phyloP scores from a whole-genome alignment of 805 yeast genomes.

The Cyberlindnera xishuangbannaensis region DNA sequence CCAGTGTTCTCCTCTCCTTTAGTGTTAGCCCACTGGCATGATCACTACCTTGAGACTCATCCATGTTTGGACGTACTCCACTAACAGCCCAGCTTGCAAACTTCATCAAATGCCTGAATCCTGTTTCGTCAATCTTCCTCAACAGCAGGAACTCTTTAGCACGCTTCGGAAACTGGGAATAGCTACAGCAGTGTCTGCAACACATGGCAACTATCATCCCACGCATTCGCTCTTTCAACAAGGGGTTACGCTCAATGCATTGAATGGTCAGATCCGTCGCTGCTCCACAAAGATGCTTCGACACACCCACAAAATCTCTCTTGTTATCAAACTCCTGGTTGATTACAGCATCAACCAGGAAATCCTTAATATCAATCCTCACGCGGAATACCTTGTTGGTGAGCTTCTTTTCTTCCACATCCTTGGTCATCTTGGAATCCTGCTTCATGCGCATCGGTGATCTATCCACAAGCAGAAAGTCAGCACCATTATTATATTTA shows the following conservation, averaged over 20 bases:
- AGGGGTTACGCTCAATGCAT: constrained; percentile 44
- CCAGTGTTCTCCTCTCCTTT: constrained; percentile 51
- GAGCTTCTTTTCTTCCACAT: constrained; percentile 29
- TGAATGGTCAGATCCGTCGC: constrained; percentile 84
- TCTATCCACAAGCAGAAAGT: constrained; percentile 66
- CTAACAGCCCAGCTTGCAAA: constrained; percentile 88
- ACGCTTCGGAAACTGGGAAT: constrained; percentile 42
- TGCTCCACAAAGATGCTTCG: constrained; percentile 90
- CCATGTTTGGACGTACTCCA: constrained; percentile 44
- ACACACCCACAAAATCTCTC: constrained; percentile 49
- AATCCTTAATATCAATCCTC: constrained; percentile 77
- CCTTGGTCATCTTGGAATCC: constrained; percentile 62
- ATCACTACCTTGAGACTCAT: constrained; percentile 31
- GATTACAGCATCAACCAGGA: constrained; percentile 45
- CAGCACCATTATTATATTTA: constrained; percentile 18
- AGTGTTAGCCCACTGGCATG: constrained; percentile 44
- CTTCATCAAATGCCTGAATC: constrained; percentile 48
- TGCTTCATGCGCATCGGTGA: constrained; percentile 73
- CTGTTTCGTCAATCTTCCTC: constrained; percentile 24
- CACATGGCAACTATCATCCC: constrained; percentile 88
- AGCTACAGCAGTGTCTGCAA: constrained; percentile 79
- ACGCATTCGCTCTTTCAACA: constrained; percentile 27
- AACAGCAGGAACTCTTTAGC: constrained; percentile 16
- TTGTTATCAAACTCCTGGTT: constrained; percentile 18
- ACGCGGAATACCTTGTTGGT: constrained; percentile 37